Conservation (phyloP, 345 rosid genomes). For the Brassica nigra region DNA sequence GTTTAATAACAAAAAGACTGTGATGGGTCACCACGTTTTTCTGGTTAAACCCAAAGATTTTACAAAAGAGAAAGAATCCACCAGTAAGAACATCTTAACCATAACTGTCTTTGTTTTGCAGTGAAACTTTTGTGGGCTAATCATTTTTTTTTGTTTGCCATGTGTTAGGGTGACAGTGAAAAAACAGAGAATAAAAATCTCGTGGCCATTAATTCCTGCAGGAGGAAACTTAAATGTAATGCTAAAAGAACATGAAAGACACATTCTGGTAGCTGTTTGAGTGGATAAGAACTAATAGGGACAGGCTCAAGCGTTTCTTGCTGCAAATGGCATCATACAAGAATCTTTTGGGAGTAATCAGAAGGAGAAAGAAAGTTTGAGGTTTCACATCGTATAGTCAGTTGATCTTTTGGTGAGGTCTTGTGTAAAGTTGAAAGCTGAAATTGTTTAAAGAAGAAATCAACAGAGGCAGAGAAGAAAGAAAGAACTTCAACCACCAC, state of each 20-base stretch:
- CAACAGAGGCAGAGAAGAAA: too few species aligned
- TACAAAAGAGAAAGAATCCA: slow-evolving; percentile 43
- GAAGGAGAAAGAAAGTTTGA: background rate
- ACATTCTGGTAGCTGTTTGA: slow-evolving; percentile 73
- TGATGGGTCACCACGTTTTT: slow-evolving; percentile 57
- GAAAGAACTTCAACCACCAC: too few species aligned
- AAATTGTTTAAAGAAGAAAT: background rate
- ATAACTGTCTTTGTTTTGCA: slow-evolving; percentile 11
- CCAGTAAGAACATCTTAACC: slow-evolving; percentile 44
- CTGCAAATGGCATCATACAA: slow-evolving; percentile 36
- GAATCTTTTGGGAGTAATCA: slow-evolving; percentile 1
- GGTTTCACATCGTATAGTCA: slow-evolving; percentile 14
- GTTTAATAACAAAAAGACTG: slow-evolving; percentile 33
- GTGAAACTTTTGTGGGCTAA: slow-evolving; percentile 17
- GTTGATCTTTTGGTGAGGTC: slow-evolving; percentile 13
- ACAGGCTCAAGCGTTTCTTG: slow-evolving; percentile 16
- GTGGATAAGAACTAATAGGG: slow-evolving; percentile 51
- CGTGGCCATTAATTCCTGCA: slow-evolving; percentile 67
- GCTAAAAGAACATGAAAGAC: slow-evolving; percentile 88
- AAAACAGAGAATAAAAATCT: slow-evolving; percentile 55
- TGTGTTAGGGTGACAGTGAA: slow-evolving; percentile 40
- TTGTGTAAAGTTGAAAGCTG: slow-evolving; percentile 26
- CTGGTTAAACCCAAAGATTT: slow-evolving; percentile 39
- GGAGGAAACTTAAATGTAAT: slow-evolving; percentile 81
- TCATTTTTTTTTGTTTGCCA: background rate